phyloP scores from a whole-genome alignment of 768 basidiomycete genomes.

The Kwoniella europaea region DNA sequence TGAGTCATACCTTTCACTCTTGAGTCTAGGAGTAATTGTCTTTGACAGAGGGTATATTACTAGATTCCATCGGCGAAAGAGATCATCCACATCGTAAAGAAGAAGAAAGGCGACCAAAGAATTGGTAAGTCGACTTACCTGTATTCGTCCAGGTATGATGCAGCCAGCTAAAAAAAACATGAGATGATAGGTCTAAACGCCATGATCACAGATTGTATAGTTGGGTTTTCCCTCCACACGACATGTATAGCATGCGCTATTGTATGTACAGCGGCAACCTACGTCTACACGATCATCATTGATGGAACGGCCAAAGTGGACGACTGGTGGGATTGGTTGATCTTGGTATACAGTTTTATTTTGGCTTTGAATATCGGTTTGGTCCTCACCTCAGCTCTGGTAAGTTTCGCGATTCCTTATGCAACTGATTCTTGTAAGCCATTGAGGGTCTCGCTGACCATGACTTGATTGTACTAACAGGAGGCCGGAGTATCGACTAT shows the following conservation, averaged over 20 bases:
- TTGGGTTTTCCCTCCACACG: not conserved
- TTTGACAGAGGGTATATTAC: no score
- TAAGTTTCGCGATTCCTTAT: not conserved
- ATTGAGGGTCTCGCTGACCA: not conserved
- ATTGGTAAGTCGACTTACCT: conserved; percentile 5
- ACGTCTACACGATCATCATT: conserved; percentile 4
- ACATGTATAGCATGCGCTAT: conserved; percentile 15
- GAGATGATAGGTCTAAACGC: not conserved
- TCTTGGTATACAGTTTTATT: conserved; percentile 18
- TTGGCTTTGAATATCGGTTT: conserved; percentile 13
- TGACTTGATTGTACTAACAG: not conserved
- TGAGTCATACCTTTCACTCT: no score
- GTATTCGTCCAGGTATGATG: no score
- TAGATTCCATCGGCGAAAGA: conserved; percentile 6
- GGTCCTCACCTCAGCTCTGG: conserved; percentile 16
- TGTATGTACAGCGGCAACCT: conserved; percentile 2
- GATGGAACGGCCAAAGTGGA: conserved; percentile 10
- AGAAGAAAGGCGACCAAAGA: conserved; percentile 6
- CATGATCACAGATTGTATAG: conserved; percentile 7
- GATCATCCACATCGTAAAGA: not conserved
- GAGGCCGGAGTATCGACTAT: conserved; percentile 21
- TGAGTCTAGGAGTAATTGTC: no score
- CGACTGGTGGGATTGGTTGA: conserved; percentile 16
- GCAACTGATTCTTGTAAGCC: no score
- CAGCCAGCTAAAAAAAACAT: not conserved